These are phyloP conservation scores for Picocystis sp. DNA, from an alignment of 163 green algal genomes.

Conservation along the genomic window DNA sequence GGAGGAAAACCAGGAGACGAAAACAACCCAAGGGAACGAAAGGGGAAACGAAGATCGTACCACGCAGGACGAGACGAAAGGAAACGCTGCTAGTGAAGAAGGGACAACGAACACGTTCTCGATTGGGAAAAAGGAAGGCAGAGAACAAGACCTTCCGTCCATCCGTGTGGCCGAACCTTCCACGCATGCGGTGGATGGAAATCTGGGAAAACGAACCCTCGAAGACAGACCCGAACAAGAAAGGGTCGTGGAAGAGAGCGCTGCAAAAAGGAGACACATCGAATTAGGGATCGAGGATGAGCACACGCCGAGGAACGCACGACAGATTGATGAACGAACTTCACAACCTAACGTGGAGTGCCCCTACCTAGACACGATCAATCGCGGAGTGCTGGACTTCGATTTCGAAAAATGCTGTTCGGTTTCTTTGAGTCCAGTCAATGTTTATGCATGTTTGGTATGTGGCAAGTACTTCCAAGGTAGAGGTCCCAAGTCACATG, in stretches of 20 bases:
- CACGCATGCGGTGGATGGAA: too few species aligned
- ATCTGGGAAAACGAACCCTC: neutral
- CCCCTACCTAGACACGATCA: slow-evolving; percentile 85
- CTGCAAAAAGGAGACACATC: neutral
- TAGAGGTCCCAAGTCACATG: slow-evolving; percentile 66
- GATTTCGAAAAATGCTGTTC: slow-evolving; percentile 98
- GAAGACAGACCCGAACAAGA: neutral
- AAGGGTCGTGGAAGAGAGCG: neutral
- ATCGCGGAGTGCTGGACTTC: slow-evolving; percentile 81
- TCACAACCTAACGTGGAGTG: slow-evolving; percentile 35
- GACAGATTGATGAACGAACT: neutral
- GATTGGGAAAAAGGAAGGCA: too few species aligned
- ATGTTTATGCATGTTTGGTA: slow-evolving; percentile 95
- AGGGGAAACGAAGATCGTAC: too few species aligned
- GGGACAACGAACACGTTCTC: too few species aligned
- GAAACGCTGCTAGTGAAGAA: too few species aligned
- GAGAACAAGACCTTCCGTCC: too few species aligned
- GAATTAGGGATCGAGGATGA: neutral
- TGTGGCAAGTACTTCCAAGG: slow-evolving; percentile 98
- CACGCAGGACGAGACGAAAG: too few species aligned
- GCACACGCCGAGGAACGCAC: neutral
- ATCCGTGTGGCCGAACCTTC: too few species aligned
- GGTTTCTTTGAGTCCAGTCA: slow-evolving; percentile 72
- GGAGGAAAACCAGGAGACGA: too few species aligned
- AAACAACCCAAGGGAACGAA: too few species aligned